These are phyloP conservation scores for Colletotrichum navitas DNA, from an alignment of 2,329 filamentous ascomycete genomes.

Conservation along the genomic window DNA sequence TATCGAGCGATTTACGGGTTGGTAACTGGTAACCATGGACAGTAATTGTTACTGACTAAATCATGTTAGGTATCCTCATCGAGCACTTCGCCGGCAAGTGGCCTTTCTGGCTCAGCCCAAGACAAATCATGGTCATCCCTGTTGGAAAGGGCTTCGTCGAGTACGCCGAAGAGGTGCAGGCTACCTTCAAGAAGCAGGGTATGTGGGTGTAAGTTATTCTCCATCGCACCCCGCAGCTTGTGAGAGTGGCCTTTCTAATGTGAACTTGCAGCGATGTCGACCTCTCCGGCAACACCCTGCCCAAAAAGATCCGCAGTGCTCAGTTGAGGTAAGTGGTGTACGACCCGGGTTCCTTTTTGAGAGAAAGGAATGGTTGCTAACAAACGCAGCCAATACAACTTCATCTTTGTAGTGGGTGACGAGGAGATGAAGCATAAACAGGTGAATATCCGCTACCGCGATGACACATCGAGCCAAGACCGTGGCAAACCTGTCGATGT, in stretches of 20 bases:
- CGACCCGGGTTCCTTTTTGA: background rate
- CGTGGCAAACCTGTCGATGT: constrained; percentile 70
- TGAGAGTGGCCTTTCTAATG: background rate
- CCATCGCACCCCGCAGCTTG: background rate
- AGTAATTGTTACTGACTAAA: constrained; percentile 7
- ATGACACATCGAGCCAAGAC: constrained; percentile 72
- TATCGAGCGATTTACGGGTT: constrained; percentile 60
- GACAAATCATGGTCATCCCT: constrained; percentile 72
- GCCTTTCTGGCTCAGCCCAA: constrained; percentile 90
- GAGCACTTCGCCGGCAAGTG: constrained; percentile 91
- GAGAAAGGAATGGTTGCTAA: constrained; percentile 43
- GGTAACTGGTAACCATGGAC: background rate
- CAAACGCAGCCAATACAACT: constrained; percentile 34
- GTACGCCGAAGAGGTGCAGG: constrained; percentile 81
- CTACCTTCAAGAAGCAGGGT: constrained; percentile 73
- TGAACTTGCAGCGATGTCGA: constrained; percentile 67
- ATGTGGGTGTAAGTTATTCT: constrained; percentile 72
- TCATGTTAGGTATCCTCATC: constrained; percentile 79
- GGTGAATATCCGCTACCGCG: constrained; percentile 74
- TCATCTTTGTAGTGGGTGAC: constrained; percentile 67
- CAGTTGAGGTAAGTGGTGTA: constrained; percentile 77
- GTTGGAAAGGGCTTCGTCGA: constrained; percentile 79
- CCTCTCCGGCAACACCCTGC: constrained; percentile 81
- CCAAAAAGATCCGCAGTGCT: constrained; percentile 89
- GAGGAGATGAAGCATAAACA: constrained; percentile 71